phyloP scores from a whole-genome alignment of 1,284 basidiomycete genomes.

The Papiliotrema nemorosa region DNA sequence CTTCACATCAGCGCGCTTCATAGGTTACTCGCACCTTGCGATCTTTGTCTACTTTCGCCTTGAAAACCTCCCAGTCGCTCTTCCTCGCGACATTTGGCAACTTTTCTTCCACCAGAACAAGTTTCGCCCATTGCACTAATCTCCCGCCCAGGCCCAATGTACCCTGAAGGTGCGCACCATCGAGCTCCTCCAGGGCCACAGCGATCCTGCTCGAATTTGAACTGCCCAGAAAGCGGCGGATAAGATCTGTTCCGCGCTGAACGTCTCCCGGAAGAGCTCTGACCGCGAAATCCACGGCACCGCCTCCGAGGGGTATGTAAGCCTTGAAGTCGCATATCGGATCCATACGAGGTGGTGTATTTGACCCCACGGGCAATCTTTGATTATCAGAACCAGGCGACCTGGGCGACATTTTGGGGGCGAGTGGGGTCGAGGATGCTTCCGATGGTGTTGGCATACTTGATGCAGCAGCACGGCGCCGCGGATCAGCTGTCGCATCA shows the following conservation, averaged over 20 bases:
- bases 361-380: no score
- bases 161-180: constrained; percentile 6
- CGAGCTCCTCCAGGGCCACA: constrained; percentile 5
- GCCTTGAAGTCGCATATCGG: no score
- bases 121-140: constrained; percentile 17
- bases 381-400: no score
- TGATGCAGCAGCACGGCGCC: no score
- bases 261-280: no score
- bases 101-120: neutral
- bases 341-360: no score
- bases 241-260: neutral
- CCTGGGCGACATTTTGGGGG: no score
- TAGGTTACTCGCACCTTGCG: neutral
- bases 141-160: constrained; percentile 9
- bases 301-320: no score
- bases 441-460: no score
- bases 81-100: neutral
- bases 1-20: constrained; percentile 5
- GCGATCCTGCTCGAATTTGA: neutral
- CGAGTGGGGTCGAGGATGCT: no score
- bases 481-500: no score
- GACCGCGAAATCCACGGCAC: no score
- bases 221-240: neutral
- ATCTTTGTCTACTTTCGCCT: constrained; percentile 1
- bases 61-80: constrained; percentile 10